These are phyloP conservation scores for Microbotryum intermedium DNA, from an alignment of 1,284 basidiomycete genomes.

Conservation along the genomic window DNA sequence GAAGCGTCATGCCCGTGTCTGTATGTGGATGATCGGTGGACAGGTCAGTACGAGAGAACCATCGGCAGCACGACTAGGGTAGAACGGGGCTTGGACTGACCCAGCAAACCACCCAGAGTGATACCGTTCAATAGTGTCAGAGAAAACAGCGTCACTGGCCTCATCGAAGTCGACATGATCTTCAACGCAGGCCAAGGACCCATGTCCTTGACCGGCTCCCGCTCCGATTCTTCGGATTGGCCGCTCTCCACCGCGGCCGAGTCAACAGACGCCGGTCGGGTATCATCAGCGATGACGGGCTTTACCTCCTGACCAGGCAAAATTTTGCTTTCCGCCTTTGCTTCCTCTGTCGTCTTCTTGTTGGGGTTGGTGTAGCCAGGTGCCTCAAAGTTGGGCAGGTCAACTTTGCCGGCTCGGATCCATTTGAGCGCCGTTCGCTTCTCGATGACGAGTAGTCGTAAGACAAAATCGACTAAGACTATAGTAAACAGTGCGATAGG, in stretches of 20 bases:
- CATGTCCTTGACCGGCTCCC: not conserved
- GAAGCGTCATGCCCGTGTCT: constrained; percentile 11
- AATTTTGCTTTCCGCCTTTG: not conserved
- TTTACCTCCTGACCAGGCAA: not conserved
- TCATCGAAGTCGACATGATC: not conserved
- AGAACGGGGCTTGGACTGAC: not conserved
- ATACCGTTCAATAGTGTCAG: constrained; percentile 25
- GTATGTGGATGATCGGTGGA: not conserved
- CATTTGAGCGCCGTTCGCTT: constrained; percentile 24
- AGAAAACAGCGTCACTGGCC: constrained; percentile 13
- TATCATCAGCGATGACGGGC: not conserved
- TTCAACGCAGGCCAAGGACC: constrained; percentile 1
- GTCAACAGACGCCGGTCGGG: not conserved
- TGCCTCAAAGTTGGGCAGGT: constrained; percentile 22
- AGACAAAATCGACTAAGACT: constrained; percentile 25
- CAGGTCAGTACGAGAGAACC: constrained; percentile 2
- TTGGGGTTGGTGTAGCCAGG: constrained; percentile 10
- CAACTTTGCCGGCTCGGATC: constrained; percentile 9
- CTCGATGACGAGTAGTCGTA: constrained; percentile 32
- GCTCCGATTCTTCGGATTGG: not conserved
- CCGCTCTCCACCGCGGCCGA: not conserved
- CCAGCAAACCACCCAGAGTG: constrained; percentile 27
- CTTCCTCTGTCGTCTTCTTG: not conserved
- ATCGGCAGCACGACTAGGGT: not conserved
- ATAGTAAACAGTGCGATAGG: not conserved